phyloP scores from a whole-genome alignment of 75 land plant species.

The Sequoiadendron giganteum region DNA sequence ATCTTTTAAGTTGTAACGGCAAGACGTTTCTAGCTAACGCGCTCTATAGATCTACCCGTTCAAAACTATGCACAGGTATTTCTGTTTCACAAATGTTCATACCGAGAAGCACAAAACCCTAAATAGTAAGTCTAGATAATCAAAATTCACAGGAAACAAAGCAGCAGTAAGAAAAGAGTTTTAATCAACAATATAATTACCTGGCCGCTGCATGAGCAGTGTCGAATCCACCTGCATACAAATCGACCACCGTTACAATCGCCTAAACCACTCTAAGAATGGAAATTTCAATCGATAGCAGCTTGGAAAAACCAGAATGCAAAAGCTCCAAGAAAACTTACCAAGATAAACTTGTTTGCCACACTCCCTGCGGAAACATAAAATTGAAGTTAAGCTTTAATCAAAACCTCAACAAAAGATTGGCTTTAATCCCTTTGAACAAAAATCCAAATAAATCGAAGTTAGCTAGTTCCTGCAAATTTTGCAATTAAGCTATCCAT shows the following conservation, averaged over 20 bases:
- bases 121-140: background rate
- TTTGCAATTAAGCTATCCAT: no score
- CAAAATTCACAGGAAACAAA: background rate
- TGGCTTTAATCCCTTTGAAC: background rate
- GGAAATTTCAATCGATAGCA: background rate
- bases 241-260: background rate
- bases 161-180: background rate
- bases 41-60: background rate
- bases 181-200: slow-evolving; percentile 22
- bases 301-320: background rate
- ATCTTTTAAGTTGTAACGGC: background rate
- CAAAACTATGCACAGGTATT: background rate
- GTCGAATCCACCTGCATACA: slow-evolving; percentile 74
- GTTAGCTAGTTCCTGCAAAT: no score
- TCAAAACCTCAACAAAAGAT: background rate
- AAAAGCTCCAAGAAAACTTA: slow-evolving; percentile 8
- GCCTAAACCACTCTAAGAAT: background rate
- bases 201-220: slow-evolving; percentile 92
- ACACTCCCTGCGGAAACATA: slow-evolving; percentile 63
- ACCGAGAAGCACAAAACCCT: background rate
- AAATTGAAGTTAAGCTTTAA: background rate
- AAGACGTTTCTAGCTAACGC: background rate
- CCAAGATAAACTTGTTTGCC: slow-evolving; percentile 86
- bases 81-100: background rate
- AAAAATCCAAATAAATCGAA: no score